phyloP scores from a whole-genome alignment of 164 flowering plant species.

The Piper betle region DNA sequence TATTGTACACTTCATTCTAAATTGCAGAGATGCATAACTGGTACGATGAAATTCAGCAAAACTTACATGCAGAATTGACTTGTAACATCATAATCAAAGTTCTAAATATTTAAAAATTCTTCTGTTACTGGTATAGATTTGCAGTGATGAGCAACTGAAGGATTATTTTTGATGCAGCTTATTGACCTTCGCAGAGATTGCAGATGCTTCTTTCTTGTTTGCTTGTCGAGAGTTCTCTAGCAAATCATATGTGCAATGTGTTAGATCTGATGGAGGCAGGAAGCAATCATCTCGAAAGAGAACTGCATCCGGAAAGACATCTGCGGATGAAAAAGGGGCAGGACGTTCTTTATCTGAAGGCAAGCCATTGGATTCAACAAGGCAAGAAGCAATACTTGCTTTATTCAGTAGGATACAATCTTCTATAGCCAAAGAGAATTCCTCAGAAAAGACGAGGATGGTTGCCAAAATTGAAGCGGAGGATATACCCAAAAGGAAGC shows the following conservation, averaged over 20 bases:
- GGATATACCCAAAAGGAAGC: slow-evolving; percentile 25
- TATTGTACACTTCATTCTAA: too few relatives aligned
- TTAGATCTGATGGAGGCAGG: slow-evolving; percentile 29
- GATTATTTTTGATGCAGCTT: slow-evolving; percentile 54
- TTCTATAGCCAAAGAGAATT: slow-evolving; percentile 41
- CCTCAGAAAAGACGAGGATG: slow-evolving; percentile 15
- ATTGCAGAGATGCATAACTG: too few relatives aligned
- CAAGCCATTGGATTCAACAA: slow-evolving; percentile 16
- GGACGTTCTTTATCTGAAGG: slow-evolving; percentile 10
- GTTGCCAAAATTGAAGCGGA: slow-evolving; percentile 11
- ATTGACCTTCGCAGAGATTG: slow-evolving; percentile 59
- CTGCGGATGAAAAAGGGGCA: slow-evolving; percentile 11
- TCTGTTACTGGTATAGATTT: background rate
- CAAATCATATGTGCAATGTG: slow-evolving; percentile 12
- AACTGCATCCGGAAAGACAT: slow-evolving; percentile 12
- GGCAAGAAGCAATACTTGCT: slow-evolving; percentile 41
- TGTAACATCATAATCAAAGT: background rate
- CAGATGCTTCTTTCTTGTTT: slow-evolving; percentile 22
- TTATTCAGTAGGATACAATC: slow-evolving; percentile 45
- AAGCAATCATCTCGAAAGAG: slow-evolving; percentile 16
- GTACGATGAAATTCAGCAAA: background rate
- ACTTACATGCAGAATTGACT: background rate
- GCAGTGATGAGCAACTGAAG: slow-evolving; percentile 25
- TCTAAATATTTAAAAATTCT: background rate
- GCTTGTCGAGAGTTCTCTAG: slow-evolving; percentile 9